phyloP scores from a whole-genome alignment of 352 stramenopile species.

The Phytophthora syringae region DNA sequence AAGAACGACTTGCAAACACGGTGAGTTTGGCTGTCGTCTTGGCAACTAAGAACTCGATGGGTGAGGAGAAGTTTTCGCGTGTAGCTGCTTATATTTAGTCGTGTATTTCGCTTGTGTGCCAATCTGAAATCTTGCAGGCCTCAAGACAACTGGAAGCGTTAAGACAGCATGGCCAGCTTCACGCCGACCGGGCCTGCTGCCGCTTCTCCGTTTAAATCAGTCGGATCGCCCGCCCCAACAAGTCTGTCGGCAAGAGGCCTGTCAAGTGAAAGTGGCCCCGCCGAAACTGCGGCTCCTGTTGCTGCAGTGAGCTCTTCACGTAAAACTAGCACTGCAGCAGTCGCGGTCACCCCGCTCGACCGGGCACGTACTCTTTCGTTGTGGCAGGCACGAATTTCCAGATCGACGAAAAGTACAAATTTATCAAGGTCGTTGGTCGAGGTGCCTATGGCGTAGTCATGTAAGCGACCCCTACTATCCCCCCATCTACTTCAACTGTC shows the following conservation, averaged over 20 bases:
- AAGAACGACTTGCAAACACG: neutral
- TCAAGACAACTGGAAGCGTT: constrained; percentile 10
- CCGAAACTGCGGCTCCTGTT: constrained; percentile 22
- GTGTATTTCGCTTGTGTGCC: constrained; percentile 15
- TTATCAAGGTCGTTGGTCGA: constrained; percentile 95
- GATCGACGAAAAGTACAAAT: constrained; percentile 94
- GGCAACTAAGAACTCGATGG: constrained; percentile 26
- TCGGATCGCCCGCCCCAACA: constrained; percentile 22
- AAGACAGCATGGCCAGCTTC: constrained; percentile 32
- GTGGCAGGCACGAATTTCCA: constrained; percentile 91
- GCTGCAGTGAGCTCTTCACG: constrained; percentile 12
- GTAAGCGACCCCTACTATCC: constrained; percentile 49
- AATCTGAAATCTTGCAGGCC: constrained; percentile 15
- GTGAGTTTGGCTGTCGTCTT: constrained; percentile 2
- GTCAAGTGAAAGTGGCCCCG: constrained; percentile 7
- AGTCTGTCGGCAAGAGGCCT: constrained; percentile 20
- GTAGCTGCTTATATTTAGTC: constrained; percentile 34
- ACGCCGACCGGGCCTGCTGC: constrained; percentile 22
- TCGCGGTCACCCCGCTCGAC: constrained; percentile 34
- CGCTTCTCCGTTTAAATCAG: constrained; percentile 37
- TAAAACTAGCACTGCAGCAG: constrained; percentile 16
- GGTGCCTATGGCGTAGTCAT: constrained; percentile 95
- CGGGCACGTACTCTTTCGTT: constrained; percentile 79
- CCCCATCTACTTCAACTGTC: neutral
- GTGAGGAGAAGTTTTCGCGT: constrained; percentile 2